A percentile compares a stretch with the other conserved stretches of the same genome.
phyloP scores from a whole-genome alignment of 2,329 filamentous ascomycete genomes.

The Fusarium newnesense region DNA sequence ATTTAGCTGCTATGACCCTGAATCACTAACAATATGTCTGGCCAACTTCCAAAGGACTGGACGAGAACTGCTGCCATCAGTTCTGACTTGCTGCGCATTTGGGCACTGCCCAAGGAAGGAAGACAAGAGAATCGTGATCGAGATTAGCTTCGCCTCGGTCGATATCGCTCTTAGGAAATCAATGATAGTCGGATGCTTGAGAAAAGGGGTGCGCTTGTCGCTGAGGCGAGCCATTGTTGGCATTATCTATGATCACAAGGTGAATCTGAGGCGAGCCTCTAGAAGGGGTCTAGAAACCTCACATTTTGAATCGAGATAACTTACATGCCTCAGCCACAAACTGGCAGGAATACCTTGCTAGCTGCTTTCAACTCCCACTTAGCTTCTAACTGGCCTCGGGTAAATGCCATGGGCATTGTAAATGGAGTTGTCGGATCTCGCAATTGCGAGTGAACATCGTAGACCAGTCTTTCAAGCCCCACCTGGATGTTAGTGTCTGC shows the following conservation, averaged over 20 bases:
- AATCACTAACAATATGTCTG: neutral
- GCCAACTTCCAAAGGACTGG: neutral
- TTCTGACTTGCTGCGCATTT: neutral
- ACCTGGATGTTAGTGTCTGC: neutral
- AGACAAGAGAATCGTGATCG: neutral
- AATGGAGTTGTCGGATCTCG: neutral
- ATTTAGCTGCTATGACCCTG: neutral
- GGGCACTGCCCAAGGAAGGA: neutral
- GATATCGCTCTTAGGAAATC: neutral
- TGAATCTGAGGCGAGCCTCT: neutral
- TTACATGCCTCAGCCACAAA: neutral
- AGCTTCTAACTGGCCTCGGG: neutral
- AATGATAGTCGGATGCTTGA: neutral
- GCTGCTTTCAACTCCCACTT: neutral
- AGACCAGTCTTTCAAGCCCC: conserved; percentile 16
- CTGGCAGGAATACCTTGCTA: neutral
- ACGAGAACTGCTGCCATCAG: neutral
- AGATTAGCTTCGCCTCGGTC: neutral
- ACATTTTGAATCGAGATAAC: neutral
- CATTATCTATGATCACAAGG: neutral
- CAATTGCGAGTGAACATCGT: neutral
- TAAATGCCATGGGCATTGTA: neutral
- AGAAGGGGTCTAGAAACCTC: neutral
- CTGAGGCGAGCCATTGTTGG: neutral
- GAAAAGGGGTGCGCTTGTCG: no score